These are phyloP conservation scores for Astragalus membranaceus DNA, from an alignment of 306 rosid species.

Conservation along the genomic window DNA sequence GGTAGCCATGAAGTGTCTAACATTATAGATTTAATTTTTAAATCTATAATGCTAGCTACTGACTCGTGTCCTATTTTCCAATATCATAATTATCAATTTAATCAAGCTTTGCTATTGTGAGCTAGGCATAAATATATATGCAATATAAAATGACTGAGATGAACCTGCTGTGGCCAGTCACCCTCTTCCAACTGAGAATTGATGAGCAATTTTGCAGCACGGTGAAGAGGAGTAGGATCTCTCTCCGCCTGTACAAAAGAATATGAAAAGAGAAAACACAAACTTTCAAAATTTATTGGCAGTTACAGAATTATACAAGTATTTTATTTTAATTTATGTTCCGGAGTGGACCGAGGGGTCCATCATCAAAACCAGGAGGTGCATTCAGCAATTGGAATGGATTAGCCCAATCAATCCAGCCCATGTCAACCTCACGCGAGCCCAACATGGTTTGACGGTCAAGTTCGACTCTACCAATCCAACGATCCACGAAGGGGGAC, in stretches of 20 bases:
- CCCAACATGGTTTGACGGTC: too few species aligned
- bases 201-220: slow-evolving; percentile 46
- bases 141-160: background rate
- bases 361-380: too few species aligned
- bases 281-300: background rate
- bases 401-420: too few species aligned
- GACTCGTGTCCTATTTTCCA: background rate
- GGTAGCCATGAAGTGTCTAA: too few species aligned
- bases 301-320: background rate
- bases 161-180: slow-evolving; percentile 65
- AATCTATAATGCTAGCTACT: background rate
- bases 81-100: background rate
- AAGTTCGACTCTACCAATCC: too few species aligned
- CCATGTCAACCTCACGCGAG: too few species aligned
- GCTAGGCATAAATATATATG: background rate
- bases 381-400: too few species aligned
- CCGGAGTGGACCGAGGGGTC: too few species aligned
- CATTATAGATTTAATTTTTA: too few species aligned
- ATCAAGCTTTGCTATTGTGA: background rate
- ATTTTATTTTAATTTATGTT: background rate
- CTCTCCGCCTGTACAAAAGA: slow-evolving; percentile 36
- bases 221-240: slow-evolving; percentile 53
- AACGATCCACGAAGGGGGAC: too few species aligned
- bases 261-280: background rate
- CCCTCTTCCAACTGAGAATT: slow-evolving; percentile 60